A percentile compares a stretch with the other conserved stretches of the same genome.
Conservation (phyloP, 2,329 filamentous ascomycete species). For the Diaporthe sp. region DNA sequence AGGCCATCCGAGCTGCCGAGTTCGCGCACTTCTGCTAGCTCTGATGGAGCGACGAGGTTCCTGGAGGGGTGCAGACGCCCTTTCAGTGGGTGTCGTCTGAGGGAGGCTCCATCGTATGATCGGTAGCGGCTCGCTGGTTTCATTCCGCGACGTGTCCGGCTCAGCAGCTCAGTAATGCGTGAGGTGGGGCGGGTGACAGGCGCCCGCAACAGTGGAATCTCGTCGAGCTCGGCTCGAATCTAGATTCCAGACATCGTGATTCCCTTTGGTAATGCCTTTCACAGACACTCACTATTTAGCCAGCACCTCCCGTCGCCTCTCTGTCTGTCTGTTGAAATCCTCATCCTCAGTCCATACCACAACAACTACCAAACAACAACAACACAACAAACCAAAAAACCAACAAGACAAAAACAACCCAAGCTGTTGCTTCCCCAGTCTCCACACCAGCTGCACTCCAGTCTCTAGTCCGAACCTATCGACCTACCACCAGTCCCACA, state of each 20-base stretch:
- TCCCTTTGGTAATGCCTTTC: conserved; percentile 5
- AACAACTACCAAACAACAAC: background rate
- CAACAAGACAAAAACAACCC: background rate
- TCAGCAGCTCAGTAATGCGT: background rate
- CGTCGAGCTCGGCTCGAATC: conserved; percentile 23
- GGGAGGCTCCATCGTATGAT: conserved; percentile 21
- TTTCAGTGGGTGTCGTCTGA: conserved; percentile 19
- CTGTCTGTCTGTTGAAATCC: background rate
- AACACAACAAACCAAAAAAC: background rate
- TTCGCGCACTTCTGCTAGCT: background rate
- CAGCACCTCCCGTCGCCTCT: background rate
- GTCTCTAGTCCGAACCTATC: background rate
- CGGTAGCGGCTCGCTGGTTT: conserved; percentile 24
- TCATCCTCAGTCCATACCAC: background rate
- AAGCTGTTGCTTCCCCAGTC: background rate
- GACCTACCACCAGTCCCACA: background rate
- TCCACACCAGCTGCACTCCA: conserved; percentile 26
- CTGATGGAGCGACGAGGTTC: background rate
- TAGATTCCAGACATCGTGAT: conserved; percentile 26
- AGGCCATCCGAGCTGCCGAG: conserved; percentile 9
- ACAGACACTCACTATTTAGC: conserved; percentile 21
- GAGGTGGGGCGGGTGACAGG: conserved; percentile 21
- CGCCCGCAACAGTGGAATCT: conserved; percentile 20
- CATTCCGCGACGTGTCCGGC: conserved; percentile 26
- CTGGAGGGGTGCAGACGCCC: conserved; percentile 13